Base-by-base conservation (phyloP, 805 yeast species). In the Ogataea thermomethanolica region DNA sequence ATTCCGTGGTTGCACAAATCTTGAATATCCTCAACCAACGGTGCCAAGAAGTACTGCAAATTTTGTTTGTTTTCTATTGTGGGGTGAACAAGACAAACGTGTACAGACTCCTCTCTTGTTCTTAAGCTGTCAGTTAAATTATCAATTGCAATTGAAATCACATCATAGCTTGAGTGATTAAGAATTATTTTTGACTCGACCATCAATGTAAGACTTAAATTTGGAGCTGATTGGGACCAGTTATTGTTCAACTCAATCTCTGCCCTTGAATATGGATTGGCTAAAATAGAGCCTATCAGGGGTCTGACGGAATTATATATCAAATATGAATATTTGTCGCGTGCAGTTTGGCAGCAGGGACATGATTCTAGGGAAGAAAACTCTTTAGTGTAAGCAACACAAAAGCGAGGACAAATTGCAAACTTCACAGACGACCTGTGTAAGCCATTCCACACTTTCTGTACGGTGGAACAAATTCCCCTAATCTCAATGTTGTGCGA, bases 311-410 rank as follows among this genome's bases (percentile, higher is more conserved):
- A 47, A 25, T 34, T 47, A 36, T 41, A 44, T 10, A 34, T 41
- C 15, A 47, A 12, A 28, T 41, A 35, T 23, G 29, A 30, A 8
- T 21, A 6, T 17, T 29, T 29, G 31, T 47, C 51, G 12, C 43
- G 37, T 11, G 24, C 20, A 4, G 43, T 10, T 2, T 30, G 23
- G 15, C 51, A 47, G 17, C 13, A 29, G 12, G 48, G 48, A 33
- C 51, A 47, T 25, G 13, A 14, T 1, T 28, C 23, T 11, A 20
- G 8, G 12, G 13, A n/a, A 3, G 26, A 7, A 15, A 29, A 20
- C 23, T 47, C 51, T 14, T 32, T 44, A 1, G 51, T 47, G 29
- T 33, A 47, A 6, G 48, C 51, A 29, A 47, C 38, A 23, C 51
- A 47, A 7, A 32, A 25, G 10, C 41, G 39, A 3, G 41, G 38